These are phyloP conservation scores for Pichiaceae sp. DNA, from an alignment of 1,139 yeast species.

Conservation along the genomic window DNA sequence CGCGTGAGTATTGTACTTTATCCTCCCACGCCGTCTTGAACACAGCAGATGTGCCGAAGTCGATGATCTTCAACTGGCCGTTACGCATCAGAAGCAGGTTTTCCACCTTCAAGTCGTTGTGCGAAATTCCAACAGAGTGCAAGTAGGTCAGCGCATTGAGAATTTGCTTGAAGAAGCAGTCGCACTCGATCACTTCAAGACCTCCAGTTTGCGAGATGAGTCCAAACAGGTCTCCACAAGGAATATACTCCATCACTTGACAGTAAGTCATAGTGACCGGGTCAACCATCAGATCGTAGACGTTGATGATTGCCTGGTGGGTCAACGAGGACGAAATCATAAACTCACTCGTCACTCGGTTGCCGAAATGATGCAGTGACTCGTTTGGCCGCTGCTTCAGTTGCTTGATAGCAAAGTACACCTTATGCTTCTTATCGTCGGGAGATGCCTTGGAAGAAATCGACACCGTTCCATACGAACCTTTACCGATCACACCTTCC, in stretches of 20 bases:
- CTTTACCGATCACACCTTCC: constrained; percentile 57
- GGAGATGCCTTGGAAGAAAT: constrained; percentile 33
- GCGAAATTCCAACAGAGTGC: constrained; percentile 71
- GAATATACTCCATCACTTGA: constrained; percentile 73
- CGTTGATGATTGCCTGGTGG: constrained; percentile 60
- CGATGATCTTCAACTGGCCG: constrained; percentile 52
- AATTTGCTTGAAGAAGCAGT: constrained; percentile 63
- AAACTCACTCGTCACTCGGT: constrained; percentile 69
- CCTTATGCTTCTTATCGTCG: constrained; percentile 23
- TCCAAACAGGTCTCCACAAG: constrained; percentile 64
- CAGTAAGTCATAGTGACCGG: constrained; percentile 45
- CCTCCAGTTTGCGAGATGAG: constrained; percentile 28
- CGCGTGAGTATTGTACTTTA: constrained; percentile 40
- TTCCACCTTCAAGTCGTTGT: constrained; percentile 67
- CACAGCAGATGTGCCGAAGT: constrained; percentile 75
- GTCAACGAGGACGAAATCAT: constrained; percentile 63
- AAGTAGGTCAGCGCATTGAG: constrained; percentile 56
- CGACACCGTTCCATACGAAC: constrained; percentile 62
- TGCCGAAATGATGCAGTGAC: constrained; percentile 49
- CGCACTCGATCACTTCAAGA: constrained; percentile 49
- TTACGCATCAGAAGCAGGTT: constrained; percentile 44
- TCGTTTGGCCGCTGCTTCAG: constrained; percentile 45
- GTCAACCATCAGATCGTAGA: constrained; percentile 60
- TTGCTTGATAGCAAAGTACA: constrained; percentile 64
- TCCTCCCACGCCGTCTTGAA: constrained; percentile 66